Percentiles rank a stretch among this genome's conserved stretches.
Conservation (phyloP, 768 basidiomycete species). For the Amanita brunnescens region DNA sequence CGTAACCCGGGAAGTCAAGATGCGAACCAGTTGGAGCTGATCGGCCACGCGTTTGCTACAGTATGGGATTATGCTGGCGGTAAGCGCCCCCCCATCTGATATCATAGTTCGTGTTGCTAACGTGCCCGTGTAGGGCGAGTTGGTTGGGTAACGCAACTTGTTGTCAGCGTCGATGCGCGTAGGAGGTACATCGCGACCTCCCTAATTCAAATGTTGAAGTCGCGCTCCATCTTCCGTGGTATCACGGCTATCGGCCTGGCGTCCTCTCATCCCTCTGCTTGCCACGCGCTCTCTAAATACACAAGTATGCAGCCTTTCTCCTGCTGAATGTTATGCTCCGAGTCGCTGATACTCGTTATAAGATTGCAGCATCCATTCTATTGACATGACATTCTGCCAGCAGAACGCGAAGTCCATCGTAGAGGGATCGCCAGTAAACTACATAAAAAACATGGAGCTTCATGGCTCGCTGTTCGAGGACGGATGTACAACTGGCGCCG, state of each 20-base stretch:
- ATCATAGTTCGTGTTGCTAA: background rate
- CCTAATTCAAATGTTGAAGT: slow-evolving; percentile 18
- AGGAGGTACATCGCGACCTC: slow-evolving; percentile 20
- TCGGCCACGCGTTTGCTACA: slow-evolving; percentile 24
- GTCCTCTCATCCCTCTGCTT: slow-evolving; percentile 24
- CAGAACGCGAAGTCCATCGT: slow-evolving; percentile 10
- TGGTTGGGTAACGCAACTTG: slow-evolving; percentile 28
- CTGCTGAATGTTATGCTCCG: too few species aligned
- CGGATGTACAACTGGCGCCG: slow-evolving; percentile 8
- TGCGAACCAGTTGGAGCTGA: slow-evolving; percentile 7
- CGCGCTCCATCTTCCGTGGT: slow-evolving; percentile 11
- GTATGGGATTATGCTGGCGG: slow-evolving; percentile 20
- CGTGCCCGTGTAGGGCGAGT: slow-evolving; percentile 11
- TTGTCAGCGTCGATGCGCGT: slow-evolving; percentile 19
- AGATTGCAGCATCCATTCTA: too few species aligned
- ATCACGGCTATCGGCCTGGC: slow-evolving; percentile 21
- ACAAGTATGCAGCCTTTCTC: slow-evolving; percentile 11
- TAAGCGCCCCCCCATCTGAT: background rate
- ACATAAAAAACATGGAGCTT: slow-evolving; percentile 16
- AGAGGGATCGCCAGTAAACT: slow-evolving; percentile 13
- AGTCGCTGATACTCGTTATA: too few species aligned
- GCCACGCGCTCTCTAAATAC: slow-evolving; percentile 19
- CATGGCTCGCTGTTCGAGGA: slow-evolving; percentile 18
- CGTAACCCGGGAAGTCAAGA: slow-evolving; percentile 13
- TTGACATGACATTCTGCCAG: too few species aligned